A percentile compares a stretch with the other conserved stretches of the same genome.
These are phyloP conservation scores for Mucor indicus DNA, from an alignment of 371 early-diverging fungal genomes.

Conservation along the genomic window DNA sequence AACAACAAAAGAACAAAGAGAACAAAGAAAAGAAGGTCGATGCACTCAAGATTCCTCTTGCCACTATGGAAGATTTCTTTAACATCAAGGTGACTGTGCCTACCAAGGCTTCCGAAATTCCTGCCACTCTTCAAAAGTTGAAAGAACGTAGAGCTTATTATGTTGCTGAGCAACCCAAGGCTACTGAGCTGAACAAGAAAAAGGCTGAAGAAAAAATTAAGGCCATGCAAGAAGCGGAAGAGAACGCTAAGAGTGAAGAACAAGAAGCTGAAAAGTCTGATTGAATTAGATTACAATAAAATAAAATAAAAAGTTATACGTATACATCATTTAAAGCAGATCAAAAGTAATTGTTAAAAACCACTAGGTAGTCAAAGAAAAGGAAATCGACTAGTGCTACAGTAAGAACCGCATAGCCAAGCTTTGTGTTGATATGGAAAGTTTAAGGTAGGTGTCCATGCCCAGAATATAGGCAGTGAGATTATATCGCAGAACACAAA, in stretches of 20 bases:
- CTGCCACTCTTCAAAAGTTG: conserved; percentile 68
- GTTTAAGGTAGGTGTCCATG: too few species aligned
- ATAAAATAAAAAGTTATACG: too few species aligned
- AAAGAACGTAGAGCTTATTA: conserved; percentile 70
- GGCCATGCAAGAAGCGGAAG: conserved; percentile 57
- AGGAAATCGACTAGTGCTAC: too few species aligned
- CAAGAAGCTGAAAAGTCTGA: too few species aligned
- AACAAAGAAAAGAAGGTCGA: conserved; percentile 65
- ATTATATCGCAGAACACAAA: too few species aligned
- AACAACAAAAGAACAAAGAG: conserved; percentile 27
- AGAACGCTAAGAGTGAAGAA: conserved; percentile 42
- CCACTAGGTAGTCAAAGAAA: too few species aligned
- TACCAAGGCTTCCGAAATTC: conserved; percentile 66
- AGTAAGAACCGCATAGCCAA: too few species aligned
- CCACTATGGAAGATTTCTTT: conserved; percentile 78
- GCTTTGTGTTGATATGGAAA: too few species aligned
- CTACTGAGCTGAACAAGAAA: conserved; percentile 81
- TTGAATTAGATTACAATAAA: too few species aligned
- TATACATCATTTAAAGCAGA: too few species aligned
- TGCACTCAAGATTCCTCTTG: conserved; percentile 78
- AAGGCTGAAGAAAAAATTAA: conserved; percentile 85
- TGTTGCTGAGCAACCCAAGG: conserved; percentile 72
- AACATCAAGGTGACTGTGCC: conserved; percentile 84
- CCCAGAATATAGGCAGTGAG: too few species aligned
- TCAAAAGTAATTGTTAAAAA: too few species aligned